phyloP scores from a whole-genome alignment of 805 yeast genomes.

The Naumovozyma baii region DNA sequence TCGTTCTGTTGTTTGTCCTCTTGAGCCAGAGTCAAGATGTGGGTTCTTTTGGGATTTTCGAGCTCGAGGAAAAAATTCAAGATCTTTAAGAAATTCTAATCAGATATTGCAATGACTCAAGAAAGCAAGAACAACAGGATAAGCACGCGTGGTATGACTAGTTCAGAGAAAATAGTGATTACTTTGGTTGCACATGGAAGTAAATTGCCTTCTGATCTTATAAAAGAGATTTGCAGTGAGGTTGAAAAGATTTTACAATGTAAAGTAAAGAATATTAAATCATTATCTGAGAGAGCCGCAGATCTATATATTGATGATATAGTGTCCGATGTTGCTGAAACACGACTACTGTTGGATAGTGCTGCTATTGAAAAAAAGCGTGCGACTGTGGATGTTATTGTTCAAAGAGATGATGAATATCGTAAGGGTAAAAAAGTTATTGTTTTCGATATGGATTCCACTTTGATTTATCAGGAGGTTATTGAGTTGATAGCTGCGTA shows the following conservation, averaged over 20 bases:
- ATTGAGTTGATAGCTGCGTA: conserved; percentile 91
- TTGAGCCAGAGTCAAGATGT: too few species aligned
- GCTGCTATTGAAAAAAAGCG: background rate
- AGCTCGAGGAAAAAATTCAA: too few species aligned
- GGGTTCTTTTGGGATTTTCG: too few species aligned
- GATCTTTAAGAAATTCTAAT: too few species aligned
- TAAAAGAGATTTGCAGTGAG: background rate
- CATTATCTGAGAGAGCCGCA: conserved; percentile 11
- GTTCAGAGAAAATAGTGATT: background rate
- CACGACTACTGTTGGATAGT: conserved; percentile 1
- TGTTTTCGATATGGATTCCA: conserved; percentile 97
- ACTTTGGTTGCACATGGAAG: background rate
- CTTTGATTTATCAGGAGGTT: conserved; percentile 91
- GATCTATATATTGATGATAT: conserved; percentile 8
- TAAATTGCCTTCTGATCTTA: background rate
- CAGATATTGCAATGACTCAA: background rate
- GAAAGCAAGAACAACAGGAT: too few species aligned
- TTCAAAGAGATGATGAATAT: conserved; percentile 15
- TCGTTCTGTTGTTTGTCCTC: too few species aligned
- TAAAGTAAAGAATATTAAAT: background rate
- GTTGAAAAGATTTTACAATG: background rate
- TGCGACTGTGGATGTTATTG: conserved; percentile 17
- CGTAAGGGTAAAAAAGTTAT: conserved; percentile 41
- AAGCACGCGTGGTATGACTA: background rate
- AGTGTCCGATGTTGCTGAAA: background rate